Percentiles rank a stretch among this genome's conserved stretches.
phyloP scores from a whole-genome alignment of 108 stramenopile species.

The Cyclotella baltica region DNA sequence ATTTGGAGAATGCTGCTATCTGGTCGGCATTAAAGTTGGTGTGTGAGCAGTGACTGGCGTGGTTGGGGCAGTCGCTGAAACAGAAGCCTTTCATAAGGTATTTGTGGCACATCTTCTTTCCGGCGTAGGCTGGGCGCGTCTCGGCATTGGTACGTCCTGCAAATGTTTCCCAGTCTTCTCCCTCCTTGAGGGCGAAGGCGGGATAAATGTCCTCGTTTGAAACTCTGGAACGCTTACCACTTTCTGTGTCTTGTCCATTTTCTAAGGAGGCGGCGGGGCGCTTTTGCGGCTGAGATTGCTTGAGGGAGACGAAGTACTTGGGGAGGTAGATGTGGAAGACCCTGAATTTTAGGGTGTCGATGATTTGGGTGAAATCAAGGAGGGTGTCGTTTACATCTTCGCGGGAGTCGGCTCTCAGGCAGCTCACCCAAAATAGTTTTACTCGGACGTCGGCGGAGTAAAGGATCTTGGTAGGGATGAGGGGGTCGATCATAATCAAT shows the following conservation, averaged over 20 bases:
- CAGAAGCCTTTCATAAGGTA: constrained; percentile 5
- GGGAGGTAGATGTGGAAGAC: background rate
- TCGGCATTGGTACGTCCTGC: background rate
- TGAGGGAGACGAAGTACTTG: background rate
- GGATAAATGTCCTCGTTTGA: background rate
- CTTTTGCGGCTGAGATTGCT: background rate
- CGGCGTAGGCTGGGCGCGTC: background rate
- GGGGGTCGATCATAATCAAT: background rate
- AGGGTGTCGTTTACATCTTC: no score
- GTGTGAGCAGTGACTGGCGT: background rate
- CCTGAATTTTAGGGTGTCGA: background rate
- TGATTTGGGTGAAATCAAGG: background rate
- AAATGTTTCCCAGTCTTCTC: background rate
- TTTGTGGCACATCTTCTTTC: constrained; percentile 10
- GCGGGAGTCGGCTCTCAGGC: background rate
- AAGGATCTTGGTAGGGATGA: background rate
- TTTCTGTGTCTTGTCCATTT: background rate
- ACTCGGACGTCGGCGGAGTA: background rate
- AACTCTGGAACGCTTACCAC: background rate
- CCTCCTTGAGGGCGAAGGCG: background rate
- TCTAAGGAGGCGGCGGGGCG: background rate
- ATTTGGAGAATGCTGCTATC: background rate
- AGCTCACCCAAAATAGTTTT: background rate
- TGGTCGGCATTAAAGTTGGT: background rate
- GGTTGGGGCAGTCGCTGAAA: constrained; percentile 17